Evolutionary conservation across 2,329 filamentous ascomycete species (phyloP).

Genomic region (Annulohypoxylon truncatum): DNA sequence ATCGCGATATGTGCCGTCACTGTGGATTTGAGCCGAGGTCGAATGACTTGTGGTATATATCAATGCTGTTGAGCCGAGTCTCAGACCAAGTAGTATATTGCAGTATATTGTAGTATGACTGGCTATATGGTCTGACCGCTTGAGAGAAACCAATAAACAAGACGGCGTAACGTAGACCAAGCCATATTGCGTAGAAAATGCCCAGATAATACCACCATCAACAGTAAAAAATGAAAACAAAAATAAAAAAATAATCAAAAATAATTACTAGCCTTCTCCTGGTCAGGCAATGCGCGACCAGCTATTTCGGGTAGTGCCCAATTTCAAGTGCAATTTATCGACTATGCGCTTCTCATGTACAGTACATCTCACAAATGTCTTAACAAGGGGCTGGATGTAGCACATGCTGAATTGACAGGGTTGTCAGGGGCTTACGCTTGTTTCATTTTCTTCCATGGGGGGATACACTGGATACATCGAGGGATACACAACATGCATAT

Average conservation of each 20-base stretch:
- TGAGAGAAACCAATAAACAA: conserved; percentile 1
- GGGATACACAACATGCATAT: conserved; percentile 32
- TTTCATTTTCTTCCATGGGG: conserved; percentile 50
- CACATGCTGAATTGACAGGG: conserved; percentile 43
- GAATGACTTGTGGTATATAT: conserved; percentile 14
- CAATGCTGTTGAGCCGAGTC: background rate
- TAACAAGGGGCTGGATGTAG: conserved; percentile 34
- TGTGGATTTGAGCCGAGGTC: conserved; percentile 12
- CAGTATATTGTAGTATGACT: background rate
- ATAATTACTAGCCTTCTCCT: conserved; percentile 32
- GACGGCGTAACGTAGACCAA: conserved; percentile 1
- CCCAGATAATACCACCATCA: background rate
- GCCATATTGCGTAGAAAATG: background rate
- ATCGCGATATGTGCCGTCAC: conserved; percentile 9
- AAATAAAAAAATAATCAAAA: conserved; percentile 11
- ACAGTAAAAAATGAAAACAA: conserved; percentile 6
- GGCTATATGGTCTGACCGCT: conserved; percentile 16
- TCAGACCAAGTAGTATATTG: background rate
- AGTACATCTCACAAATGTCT: conserved; percentile 43
- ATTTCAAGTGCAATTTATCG: conserved; percentile 47
- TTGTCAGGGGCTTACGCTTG: conserved; percentile 49
- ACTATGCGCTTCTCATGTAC: conserved; percentile 39
- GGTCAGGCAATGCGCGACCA: conserved; percentile 28
- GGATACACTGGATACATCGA: conserved; percentile 37
- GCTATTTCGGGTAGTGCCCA: conserved; percentile 45